Conservation (phyloP, 306 rosid genomes). For the Malus orientalis region DNA sequence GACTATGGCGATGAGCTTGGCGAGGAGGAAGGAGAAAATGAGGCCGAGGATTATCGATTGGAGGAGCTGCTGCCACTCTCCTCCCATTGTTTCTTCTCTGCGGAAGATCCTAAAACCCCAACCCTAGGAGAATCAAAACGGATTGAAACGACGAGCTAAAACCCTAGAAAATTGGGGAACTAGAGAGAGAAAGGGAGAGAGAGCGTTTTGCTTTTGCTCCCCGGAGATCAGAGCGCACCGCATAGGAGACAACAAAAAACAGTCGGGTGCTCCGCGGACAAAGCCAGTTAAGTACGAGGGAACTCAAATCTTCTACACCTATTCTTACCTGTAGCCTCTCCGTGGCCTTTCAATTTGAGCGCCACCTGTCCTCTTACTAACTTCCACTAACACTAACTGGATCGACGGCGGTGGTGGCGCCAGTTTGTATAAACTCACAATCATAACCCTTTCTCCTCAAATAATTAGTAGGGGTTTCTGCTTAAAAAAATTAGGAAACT, state of each 20-base stretch:
- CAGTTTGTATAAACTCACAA: no score
- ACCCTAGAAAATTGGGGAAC: conserved; percentile 25
- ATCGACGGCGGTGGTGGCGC: no score
- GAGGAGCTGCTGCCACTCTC: conserved; percentile 67
- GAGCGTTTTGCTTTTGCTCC: conserved; percentile 3
- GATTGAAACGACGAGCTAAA: not conserved
- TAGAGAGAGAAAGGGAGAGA: not conserved
- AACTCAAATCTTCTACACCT: no score
- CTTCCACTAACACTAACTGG: no score
- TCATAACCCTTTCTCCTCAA: no score
- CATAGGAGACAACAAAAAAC: no score
- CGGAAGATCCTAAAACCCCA: not conserved
- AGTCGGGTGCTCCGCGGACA: not conserved
- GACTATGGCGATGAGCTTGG: conserved; percentile 81
- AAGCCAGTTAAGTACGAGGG: not conserved
- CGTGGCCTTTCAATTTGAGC: no score
- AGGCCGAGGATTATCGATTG: conserved; percentile 77
- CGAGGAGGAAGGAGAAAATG: conserved; percentile 90
- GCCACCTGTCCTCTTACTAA: no score
- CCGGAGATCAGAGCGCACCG: conserved; percentile 3
- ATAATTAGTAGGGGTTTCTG: no score
- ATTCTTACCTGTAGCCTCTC: no score
- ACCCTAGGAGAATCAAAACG: not conserved
- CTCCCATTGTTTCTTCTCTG: conserved; percentile 22
- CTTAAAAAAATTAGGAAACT: no score